Evolutionary conservation across 2,329 filamentous ascomycete genomes (phyloP), one percentile per base, ranked within the genome.

Genomic region (Lachnellula arida): DNA sequence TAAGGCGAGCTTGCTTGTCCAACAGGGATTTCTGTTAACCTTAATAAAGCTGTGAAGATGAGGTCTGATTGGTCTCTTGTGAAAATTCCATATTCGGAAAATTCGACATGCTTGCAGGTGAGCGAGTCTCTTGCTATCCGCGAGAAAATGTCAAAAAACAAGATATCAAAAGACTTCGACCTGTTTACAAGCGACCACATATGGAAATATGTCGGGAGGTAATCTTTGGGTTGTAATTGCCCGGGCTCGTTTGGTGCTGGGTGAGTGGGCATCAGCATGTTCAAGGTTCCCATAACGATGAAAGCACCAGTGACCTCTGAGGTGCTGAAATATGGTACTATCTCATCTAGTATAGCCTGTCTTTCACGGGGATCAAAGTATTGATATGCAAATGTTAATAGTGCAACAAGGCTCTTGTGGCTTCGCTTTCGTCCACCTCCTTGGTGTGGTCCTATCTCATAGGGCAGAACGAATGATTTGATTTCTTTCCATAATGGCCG

Each of bases 1-100:
- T 99, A 99, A 0, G 94, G 90, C 1, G 93, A 97, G 46, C 89
- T 95, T 3, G 94, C 89, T 74, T 99, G 94, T 2, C 94, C 93
- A 12, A 99, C 94, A 2, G 94, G 94, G 53, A 99, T 99, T 70
- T 97, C 93, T 14, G 96, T 86, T 53, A 99, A 73, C 49, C 95
- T 83, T 55, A 99, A 75, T 55, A 97, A 85, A 9, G 94, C 88
- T 0, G 94, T 97, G 72, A 97, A 97, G 64, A 99, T 88, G 56
- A 95, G 79, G 56, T 93, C 88, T 0, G 92, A 94, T 73, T 99
- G 94, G 62, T 96, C 91, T 62, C 86, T 84, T 1, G 91, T 95
- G 73, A 95, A 97, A 61, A 99, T 89, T 63, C 94, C 94, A 74
- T 92, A 87, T 63, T 92, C 84, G 2, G 85, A 85, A 68, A 96